Conservation (phyloP, 1,139 yeast genomes). For the Saccharomyces hybrid region DNA sequence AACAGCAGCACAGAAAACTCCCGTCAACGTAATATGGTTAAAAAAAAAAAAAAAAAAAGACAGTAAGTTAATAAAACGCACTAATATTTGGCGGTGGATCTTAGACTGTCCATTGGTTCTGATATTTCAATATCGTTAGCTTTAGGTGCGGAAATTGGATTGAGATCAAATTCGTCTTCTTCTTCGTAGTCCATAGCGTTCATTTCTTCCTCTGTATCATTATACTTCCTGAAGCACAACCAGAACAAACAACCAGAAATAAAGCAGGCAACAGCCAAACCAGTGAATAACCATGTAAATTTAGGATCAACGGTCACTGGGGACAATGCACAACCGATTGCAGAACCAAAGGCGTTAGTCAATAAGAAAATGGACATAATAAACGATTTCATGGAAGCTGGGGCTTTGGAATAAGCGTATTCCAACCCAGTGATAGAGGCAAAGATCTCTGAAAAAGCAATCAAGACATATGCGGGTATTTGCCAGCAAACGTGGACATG, state of each 20-base stretch:
- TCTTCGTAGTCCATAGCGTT: constrained; percentile 43
- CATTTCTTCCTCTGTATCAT: constrained; percentile 52
- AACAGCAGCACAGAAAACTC: background rate
- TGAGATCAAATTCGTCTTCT: constrained; percentile 11
- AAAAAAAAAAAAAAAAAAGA: background rate
- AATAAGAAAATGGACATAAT: constrained; percentile 60
- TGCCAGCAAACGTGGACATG: constrained; percentile 36
- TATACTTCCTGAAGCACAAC: constrained; percentile 50
- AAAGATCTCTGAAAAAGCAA: constrained; percentile 63
- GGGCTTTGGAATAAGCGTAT: constrained; percentile 63
- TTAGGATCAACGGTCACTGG: constrained; percentile 61
- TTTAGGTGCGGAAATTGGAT: background rate
- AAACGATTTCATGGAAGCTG: constrained; percentile 58
- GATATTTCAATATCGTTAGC: constrained; percentile 5
- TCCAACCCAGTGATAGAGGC: constrained; percentile 63
- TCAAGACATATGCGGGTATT: constrained; percentile 44
- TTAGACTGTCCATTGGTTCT: constrained; percentile 4
- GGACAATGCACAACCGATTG: constrained; percentile 64
- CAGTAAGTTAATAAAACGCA: background rate
- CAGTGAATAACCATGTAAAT: constrained; percentile 58
- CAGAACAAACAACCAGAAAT: constrained; percentile 58
- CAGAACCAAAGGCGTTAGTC: constrained; percentile 59
- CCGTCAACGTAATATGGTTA: background rate
- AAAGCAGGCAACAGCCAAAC: constrained; percentile 52
- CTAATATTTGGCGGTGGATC: constrained; percentile 2